These are phyloP conservation scores for Trichophyton simii DNA, from an alignment of 2,329 filamentous ascomycete species.

Conservation along the genomic window DNA sequence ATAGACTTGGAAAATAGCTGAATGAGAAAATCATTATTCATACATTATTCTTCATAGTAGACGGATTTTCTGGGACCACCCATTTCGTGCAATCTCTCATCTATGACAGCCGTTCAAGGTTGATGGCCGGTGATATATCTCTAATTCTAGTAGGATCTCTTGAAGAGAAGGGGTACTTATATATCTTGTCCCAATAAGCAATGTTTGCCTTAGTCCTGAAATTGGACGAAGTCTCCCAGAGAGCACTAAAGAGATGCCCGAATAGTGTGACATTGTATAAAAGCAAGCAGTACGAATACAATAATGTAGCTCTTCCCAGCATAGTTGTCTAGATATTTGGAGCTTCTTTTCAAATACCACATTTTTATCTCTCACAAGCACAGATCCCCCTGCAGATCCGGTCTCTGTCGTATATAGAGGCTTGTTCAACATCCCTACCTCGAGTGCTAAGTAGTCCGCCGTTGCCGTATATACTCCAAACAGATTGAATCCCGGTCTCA, in stretches of 20 bases:
- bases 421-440: background rate
- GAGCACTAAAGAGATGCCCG: too few relatives aligned
- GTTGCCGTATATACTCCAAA: background rate
- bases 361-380: background rate
- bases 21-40: background rate
- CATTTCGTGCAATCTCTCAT: background rate
- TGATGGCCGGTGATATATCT: too few relatives aligned
- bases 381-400: background rate
- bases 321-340: background rate
- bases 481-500: background rate
- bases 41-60: too few relatives aligned
- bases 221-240: too few relatives aligned
- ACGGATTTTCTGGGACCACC: background rate
- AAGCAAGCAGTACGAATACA: too few relatives aligned
- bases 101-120: too few relatives aligned
- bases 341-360: background rate
- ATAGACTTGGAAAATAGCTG: conserved; percentile 1
- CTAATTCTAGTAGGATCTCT: too few relatives aligned
- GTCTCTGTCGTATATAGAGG: background rate
- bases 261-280: too few relatives aligned
- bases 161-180: too few relatives aligned
- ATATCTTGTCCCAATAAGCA: too few relatives aligned
- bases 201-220: too few relatives aligned
- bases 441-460: background rate
- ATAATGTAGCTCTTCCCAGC: background rate